Base-by-base conservation (phyloP, 179 eudicot genomes). In the Nepenthes alata region DNA sequence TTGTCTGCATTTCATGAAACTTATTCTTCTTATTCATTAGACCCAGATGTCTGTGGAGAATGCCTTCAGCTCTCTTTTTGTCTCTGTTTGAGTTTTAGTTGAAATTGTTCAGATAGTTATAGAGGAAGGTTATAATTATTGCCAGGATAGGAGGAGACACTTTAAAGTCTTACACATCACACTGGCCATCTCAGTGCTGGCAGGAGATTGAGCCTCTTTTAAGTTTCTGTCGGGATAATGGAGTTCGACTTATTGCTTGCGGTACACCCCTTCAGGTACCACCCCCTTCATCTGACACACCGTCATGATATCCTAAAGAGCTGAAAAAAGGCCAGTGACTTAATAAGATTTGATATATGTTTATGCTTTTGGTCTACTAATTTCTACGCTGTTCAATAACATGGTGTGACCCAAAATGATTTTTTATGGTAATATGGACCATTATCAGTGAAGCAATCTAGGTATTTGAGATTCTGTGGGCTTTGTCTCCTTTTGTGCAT, bases 181-280 rank as follows among this genome's bases (percentile, higher is more conserved):
- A 89, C 77, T 91, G 96, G 96, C 77, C 96, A 52, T 81, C 98
- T 62, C 77, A 91, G 62, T 73, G 84, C 58, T 91, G 98, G 98
- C 96, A 78, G 72, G 98, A 91, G 66, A 86, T 83, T 59, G 95
- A 87, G 72, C 93, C 95, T 54, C 86, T 91, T 57, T 69, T 91
- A 60, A 77, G 45, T 70, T 91, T 81, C 66, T 89, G 95, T 67
- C 89, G 88, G 63, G 95, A 91, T 57, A 84, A 80, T 77, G 84
- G 83, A 49, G 66, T 91, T 61, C 81, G 79, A 35, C 78, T 91
- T 63, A 79, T 83, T 67, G 98, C 98, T 63, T 86, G 96, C 81
- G 98, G 96, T 65, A 71, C 85, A 37, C 98, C 98, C 53, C 87
- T 89, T 60, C 85, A 89, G 98, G 98, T 91, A 71, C 70, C 47